phyloP scores from a whole-genome alignment of 2,329 filamentous ascomycete genomes.

The Aspergillus pseudoterreus region DNA sequence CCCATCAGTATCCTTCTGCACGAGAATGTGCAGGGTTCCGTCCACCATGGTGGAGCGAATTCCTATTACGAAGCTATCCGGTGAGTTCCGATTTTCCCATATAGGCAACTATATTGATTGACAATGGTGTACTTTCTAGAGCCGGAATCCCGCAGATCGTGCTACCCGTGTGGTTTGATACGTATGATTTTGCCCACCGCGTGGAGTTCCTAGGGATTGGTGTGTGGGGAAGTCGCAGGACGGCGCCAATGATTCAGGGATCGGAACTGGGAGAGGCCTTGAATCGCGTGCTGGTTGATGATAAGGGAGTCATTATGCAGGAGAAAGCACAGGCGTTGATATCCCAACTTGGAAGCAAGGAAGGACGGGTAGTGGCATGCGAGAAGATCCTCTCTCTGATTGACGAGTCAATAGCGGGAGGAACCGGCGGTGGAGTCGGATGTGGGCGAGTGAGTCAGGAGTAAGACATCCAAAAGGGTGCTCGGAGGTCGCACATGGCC shows the following conservation, averaged over 20 bases:
- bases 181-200: conserved; percentile 44
- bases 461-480: background rate
- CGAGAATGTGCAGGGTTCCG: conserved; percentile 37
- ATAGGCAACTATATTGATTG: background rate
- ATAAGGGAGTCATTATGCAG: conserved; percentile 2
- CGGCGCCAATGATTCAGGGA: conserved; percentile 29
- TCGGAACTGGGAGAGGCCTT: conserved; percentile 26
- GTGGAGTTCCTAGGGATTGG: conserved; percentile 45
- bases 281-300: conserved; percentile 11
- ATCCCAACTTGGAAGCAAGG: conserved; percentile 5
- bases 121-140: conserved; percentile 21
- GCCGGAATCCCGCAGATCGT: conserved; percentile 46
- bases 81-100: conserved; percentile 25
- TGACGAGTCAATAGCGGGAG: background rate
- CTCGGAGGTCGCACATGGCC: too few relatives aligned
- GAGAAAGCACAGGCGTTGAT: conserved; percentile 11
- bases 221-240: conserved; percentile 35
- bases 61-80: conserved; percentile 46
- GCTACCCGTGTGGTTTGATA: conserved; percentile 47
- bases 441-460: background rate
- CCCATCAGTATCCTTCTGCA: conserved; percentile 32
- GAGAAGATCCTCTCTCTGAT: conserved; percentile 15
- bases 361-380: conserved; percentile 19
- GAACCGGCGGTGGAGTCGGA: background rate
- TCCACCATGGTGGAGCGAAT: conserved; percentile 49